Evolutionary conservation across 73 alveolate species (phyloP).

Genomic region (Uronychia setigera): DNA sequence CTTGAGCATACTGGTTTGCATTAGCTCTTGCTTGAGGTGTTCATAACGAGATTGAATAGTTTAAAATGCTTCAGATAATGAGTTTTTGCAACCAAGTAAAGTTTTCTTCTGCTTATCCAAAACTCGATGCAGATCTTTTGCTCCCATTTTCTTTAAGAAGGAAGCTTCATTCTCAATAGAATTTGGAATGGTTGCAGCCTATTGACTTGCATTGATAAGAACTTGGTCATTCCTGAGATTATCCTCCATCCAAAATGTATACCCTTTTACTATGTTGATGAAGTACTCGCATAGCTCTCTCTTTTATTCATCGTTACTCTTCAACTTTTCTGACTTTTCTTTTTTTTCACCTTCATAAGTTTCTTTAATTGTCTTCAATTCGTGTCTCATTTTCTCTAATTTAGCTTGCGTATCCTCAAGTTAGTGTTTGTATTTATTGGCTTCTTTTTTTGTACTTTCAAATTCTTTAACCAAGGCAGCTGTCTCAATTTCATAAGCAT

Average conservation of each 20-base stretch:
- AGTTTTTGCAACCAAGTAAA: background rate
- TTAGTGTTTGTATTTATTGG: background rate
- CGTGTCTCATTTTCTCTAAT: background rate
- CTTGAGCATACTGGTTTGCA: background rate
- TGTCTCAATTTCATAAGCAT: background rate
- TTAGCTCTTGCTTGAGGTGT: background rate
- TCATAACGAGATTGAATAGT: background rate
- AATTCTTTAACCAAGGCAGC: background rate
- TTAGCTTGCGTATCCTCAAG: background rate
- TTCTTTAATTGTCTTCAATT: too few species aligned
- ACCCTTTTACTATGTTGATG: background rate
- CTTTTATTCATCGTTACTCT: too few species aligned
- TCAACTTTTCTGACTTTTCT: too few species aligned
- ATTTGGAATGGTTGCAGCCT: background rate
- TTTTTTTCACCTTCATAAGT: too few species aligned
- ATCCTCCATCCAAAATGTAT: background rate
- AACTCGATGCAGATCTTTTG: background rate
- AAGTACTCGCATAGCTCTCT: background rate
- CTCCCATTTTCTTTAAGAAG: background rate
- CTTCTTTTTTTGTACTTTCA: too few species aligned
- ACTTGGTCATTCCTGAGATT: background rate
- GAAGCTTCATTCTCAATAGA: background rate
- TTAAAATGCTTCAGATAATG: background rate
- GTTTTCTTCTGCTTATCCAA: background rate
- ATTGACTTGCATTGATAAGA: background rate